A percentile compares a stretch with the other conserved stretches of the same genome.
Evolutionary conservation across 2,329 filamentous ascomycete species (phyloP).

Genomic region (Neofusicoccum kwambonambiense): DNA sequence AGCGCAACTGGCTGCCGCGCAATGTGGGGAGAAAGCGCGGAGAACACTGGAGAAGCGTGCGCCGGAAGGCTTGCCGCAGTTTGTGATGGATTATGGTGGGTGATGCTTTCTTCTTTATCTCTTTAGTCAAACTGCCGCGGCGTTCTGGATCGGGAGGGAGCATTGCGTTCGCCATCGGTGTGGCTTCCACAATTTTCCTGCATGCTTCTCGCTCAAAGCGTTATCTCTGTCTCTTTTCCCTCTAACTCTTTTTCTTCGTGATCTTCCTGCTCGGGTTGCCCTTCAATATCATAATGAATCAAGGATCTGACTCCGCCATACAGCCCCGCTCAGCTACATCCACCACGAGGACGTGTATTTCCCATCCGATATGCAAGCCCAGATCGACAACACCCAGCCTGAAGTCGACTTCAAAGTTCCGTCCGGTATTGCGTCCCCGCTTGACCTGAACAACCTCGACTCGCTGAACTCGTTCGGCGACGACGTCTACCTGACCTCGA

Average conservation of each 20-base stretch:
- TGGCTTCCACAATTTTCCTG: too few relatives aligned
- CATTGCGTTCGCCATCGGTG: too few relatives aligned
- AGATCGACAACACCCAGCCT: constrained; percentile 43
- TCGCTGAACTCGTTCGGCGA: constrained; percentile 36
- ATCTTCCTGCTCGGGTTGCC: too few relatives aligned
- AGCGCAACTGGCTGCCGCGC: neutral
- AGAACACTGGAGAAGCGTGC: neutral
- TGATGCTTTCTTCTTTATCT: neutral
- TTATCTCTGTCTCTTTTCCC: too few relatives aligned
- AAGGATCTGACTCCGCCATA: too few relatives aligned
- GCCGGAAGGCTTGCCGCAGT: constrained; percentile 31
- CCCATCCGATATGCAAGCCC: constrained; percentile 44
- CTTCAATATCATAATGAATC: too few relatives aligned
- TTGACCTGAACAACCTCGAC: constrained; percentile 45
- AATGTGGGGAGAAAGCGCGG: neutral
- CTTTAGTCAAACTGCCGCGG: too few relatives aligned
- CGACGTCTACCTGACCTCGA: constrained; percentile 47
- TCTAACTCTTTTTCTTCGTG: too few relatives aligned
- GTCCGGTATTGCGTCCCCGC: constrained; percentile 33
- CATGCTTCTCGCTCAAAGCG: too few relatives aligned
- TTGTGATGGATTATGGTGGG: constrained; percentile 40
- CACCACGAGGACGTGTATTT: constrained; percentile 43
- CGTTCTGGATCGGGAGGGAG: too few relatives aligned
- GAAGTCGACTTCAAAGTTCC: constrained; percentile 37
- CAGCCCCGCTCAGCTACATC: constrained; percentile 47